Evolutionary conservation across 2,329 filamentous ascomycete species (phyloP), one percentile per base, ranked within the genome.

Genomic region (Aspergillus floridensis): DNA sequence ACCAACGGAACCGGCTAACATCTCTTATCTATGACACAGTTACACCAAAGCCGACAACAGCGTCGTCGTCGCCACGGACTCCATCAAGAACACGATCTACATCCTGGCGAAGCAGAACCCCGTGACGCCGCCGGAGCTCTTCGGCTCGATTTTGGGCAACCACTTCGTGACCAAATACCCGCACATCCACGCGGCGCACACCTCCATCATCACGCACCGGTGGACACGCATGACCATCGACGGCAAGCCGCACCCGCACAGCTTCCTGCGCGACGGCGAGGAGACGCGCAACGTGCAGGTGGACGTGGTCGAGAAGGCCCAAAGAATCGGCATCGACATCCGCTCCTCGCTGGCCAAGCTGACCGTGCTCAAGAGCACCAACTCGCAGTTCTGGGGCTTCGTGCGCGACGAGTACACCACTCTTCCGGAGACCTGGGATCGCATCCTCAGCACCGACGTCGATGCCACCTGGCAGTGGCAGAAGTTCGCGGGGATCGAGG

Each of bases 31-130:
- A 50, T 31, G 26, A 29, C 26, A 60, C 61, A 96, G 91, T 65
- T 99, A 96, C 84, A 99, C 93, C 63, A 78, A 85, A 72, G 93
- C 92, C 69, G 93, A 99, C 81, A 99, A 99, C 84, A 90, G 88
- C 70, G 91, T 96, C 65, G 87, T 99, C 60, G 93, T 99, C 62
- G 92, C 95, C 64, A 99, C 95, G 62, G 95, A 99, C 79, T 93
- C 92, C 26, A 96, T 98, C 81, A 99, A 99, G 82, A 96, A 99
- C 80, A 98, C 90, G 69, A 88, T 91, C 74, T 96, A 95, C 82
- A 92, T 99, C 79, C 89, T 91, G 73, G 93, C 95, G 72, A 97
- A 96, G 81, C 89, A 96, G 79, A 84, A 96, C 80, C 91, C 93
- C 35, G 90, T 99, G 69, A 92, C 88, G 68, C 93, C 95, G 16